These are phyloP conservation scores for Boechera stricta DNA, from an alignment of 345 rosid genomes.

Conservation along the genomic window DNA sequence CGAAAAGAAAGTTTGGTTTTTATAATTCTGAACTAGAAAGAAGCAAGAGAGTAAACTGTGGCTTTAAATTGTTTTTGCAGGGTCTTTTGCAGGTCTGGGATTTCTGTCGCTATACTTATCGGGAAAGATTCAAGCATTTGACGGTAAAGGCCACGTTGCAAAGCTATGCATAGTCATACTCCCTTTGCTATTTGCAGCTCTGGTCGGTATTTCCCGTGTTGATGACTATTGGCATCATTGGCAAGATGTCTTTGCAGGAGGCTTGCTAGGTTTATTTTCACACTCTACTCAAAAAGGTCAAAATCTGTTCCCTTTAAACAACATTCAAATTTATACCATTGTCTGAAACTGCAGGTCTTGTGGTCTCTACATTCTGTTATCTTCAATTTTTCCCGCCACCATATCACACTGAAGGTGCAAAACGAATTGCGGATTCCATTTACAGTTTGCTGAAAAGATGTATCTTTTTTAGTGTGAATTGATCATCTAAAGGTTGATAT, in stretches of 20 bases:
- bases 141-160: slow-evolving; percentile 71
- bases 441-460: background rate
- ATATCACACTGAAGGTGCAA: slow-evolving; percentile 56
- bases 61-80: slow-evolving; percentile 44
- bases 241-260: slow-evolving; percentile 87
- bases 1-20: background rate
- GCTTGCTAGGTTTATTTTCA: slow-evolving; percentile 60
- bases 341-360: slow-evolving; percentile 53
- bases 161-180: slow-evolving; percentile 67
- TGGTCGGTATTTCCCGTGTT: slow-evolving; percentile 76
- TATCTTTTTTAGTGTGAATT: background rate
- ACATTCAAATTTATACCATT: background rate
- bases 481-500: background rate
- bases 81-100: slow-evolving; percentile 74
- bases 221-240: slow-evolving; percentile 94
- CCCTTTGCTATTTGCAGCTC: slow-evolving; percentile 72
- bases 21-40: no score
- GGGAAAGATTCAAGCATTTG: slow-evolving; percentile 75
- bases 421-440: background rate
- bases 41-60: background rate
- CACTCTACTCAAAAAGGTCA: slow-evolving; percentile 27
- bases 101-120: slow-evolving; percentile 66
- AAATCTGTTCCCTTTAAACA: slow-evolving; percentile 4
- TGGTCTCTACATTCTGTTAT: slow-evolving; percentile 65
- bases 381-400: slow-evolving; percentile 84